Evolutionary conservation across 768 basidiomycete species (phyloP), one percentile per base, ranked within the genome.

Genomic region (Sutorius australiensis): DNA sequence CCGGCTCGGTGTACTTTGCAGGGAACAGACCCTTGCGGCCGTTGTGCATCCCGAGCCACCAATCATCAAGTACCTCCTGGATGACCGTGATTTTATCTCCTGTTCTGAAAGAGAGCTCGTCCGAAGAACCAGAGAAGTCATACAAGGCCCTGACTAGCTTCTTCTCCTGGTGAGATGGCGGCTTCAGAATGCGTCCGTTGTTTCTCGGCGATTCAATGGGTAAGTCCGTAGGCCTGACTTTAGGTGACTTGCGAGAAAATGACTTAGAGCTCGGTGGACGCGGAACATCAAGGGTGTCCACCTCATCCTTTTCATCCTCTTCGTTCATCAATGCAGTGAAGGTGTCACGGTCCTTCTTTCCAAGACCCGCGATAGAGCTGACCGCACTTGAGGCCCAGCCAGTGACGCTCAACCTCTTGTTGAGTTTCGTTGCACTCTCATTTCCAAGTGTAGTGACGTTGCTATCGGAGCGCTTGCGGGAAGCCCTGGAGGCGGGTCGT

Each of bases 21-120:
- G 93, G 93, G 77, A 97, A 95, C 38, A 95, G 66, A 13, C 93
- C 93, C 47, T 78, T 82, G 56, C 75, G 76, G 2, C 89, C 90
- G 50, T 79, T 59, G 32, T 82, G 66, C 64, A 88, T 83, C 7
- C 92, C 93, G 74, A 92, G 80, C 88, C 91, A 95, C 93, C 93
- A 95, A 54, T 83, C 92, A 56, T 90, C 88, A 32, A 92, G 74
- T 1, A 93, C 89, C 66, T 95, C 91, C 32, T 83, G 84, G 28
- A 90, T 60, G 28, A 94, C 84, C 13, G 77, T 68, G 51, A 97
- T 87, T 59, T 90, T 82, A 37, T 87, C 85, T 0, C 92, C 93
- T 5, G 77, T 73, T 52, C 73, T 78, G 72, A 95, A 86, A 39
- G 78, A 78, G 34, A 97, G 74, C 67, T 95, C 93, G 59, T 94